Conservation (phyloP, 176 grass and related monocot genomes). For the Carex pumila region DNA sequence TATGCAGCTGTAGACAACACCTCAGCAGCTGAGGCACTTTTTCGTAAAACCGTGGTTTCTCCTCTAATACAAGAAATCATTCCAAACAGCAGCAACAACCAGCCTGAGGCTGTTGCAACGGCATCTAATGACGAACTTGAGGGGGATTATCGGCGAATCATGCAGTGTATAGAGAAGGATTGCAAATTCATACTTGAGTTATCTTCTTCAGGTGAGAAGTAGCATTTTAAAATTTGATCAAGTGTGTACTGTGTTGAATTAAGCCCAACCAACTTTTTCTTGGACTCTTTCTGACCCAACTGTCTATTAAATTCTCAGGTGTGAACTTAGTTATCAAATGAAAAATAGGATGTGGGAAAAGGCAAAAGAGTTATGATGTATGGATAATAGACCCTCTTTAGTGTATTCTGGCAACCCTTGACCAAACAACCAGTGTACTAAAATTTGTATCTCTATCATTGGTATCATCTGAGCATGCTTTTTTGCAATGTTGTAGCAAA, state of each 20-base stretch:
- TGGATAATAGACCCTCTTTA: background rate
- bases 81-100: slow-evolving; percentile 35
- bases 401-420: background rate
- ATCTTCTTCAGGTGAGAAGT: slow-evolving; percentile 58
- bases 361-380: background rate
- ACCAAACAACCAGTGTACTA: background rate
- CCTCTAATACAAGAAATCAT: slow-evolving; percentile 77
- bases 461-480: slow-evolving; percentile 10
- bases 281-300: background rate
- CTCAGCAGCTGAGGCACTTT: slow-evolving; percentile 81
- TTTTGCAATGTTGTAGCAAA: slow-evolving; percentile 56
- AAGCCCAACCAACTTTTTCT: background rate
- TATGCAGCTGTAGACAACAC: slow-evolving; percentile 98
- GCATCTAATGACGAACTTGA: slow-evolving; percentile 64
- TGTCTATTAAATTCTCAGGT: background rate
- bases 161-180: slow-evolving; percentile 72
- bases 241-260: background rate
- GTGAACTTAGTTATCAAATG: background rate
- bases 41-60: slow-evolving; percentile 69
- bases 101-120: slow-evolving; percentile 40
- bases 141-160: slow-evolving; percentile 68
- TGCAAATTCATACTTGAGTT: slow-evolving; percentile 98
- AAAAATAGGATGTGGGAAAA: background rate
- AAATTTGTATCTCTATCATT: background rate
- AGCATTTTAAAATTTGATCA: background rate